These are phyloP conservation scores for Rhizopogon vesiculosus DNA, from an alignment of 768 basidiomycete species.

Conservation along the genomic window DNA sequence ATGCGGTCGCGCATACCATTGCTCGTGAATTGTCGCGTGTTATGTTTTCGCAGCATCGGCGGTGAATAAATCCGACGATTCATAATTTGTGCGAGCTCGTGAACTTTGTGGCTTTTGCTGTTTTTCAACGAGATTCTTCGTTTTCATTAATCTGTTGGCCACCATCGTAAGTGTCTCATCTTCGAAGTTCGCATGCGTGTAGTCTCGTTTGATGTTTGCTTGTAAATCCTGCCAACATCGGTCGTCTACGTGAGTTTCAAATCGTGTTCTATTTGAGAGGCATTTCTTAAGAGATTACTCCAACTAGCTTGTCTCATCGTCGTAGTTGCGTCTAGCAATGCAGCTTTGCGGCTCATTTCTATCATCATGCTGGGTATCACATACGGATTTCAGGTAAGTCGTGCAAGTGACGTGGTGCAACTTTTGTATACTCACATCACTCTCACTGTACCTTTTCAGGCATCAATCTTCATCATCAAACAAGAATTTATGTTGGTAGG, in stretches of 20 bases:
- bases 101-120: conserved; percentile 91
- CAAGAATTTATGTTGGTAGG: too few relatives aligned
- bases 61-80: conserved; percentile 97
- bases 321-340: too few relatives aligned
- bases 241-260: conserved; percentile 74
- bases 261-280: background rate
- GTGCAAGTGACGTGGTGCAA: too few relatives aligned
- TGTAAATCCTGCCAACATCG: conserved; percentile 80
- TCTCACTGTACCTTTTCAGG: conserved; percentile 1
- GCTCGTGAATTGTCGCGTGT: conserved; percentile 89
- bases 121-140: conserved; percentile 95
- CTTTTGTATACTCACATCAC: background rate
- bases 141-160: conserved; percentile 87
- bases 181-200: background rate
- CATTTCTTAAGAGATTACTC: too few relatives aligned
- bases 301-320: too few relatives aligned
- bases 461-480: too few relatives aligned
- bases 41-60: conserved; percentile 85
- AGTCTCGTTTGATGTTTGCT: background rate
- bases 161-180: conserved; percentile 61
- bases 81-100: conserved; percentile 91
- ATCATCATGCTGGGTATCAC: too few relatives aligned
- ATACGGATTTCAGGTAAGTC: conserved; percentile 69
- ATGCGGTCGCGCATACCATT: conserved; percentile 86
- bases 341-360: too few relatives aligned